Evolutionary conservation across 2,329 filamentous ascomycete species (phyloP), one percentile per base, ranked within the genome.

Genomic region (Sporothrix humicola): DNA sequence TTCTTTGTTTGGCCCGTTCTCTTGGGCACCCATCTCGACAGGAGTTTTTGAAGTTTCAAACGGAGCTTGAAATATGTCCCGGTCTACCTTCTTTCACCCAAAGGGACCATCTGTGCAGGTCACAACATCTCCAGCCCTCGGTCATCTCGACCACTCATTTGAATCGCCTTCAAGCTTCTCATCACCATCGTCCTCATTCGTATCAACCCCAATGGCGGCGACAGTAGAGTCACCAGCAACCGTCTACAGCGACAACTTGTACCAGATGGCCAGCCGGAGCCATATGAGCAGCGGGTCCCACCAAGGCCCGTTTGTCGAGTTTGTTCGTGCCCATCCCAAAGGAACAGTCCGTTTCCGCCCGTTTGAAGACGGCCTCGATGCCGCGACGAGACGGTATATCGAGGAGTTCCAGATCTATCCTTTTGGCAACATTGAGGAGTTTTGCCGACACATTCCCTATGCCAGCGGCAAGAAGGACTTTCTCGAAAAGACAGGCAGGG

Each of bases 381-480:
- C 87, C 31, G 80, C 84, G 26, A 84, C 92, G 17, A 82, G 86
- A 10, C 82, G 83, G 15, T 85, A 91, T 76, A 88, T 96, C 75
- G 82, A 83, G 54, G 84, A 84, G 54, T 95, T 92, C 79, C 84
- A 88, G 17, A 85, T 98, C 71, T 87, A 86, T 72, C 92, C 93
- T 0, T 84, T 90, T 76, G 88, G 89, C 1, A 83, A 85, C 75
- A 93, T 92, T 75, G 82, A 84, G 65, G 84, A 87, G 44, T 91
- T 86, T 75, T 88, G 88, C 76, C 87, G 90, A 70, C 94, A 95
- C 78, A 97, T 98, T 74, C 95, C 95, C 0, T 98, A 98, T 82
- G 95, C 94, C 79, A 97, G 95, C 80, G 93, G 94, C 77, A 98
- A 98, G 85, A 97, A 97, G 81, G 88, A 91, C 74, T 97, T 98